phyloP scores from a whole-genome alignment of 2,329 filamentous ascomycete genomes.

The Monosporascus sp. region DNA sequence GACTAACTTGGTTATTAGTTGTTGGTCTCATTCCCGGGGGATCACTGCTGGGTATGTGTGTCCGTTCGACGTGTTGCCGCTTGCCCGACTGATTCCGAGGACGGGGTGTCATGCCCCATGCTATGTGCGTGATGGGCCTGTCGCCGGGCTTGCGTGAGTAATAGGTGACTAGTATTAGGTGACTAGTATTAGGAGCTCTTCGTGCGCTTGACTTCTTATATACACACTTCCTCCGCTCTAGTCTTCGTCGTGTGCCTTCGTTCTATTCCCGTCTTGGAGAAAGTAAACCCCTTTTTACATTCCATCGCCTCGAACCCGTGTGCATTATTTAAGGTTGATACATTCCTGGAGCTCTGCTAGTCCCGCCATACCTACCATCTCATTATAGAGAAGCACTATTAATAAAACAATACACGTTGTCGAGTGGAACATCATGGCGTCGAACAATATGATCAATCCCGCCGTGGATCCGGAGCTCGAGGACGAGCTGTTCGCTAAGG shows the following conservation, averaged over 20 bases:
- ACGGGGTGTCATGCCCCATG: neutral
- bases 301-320: neutral
- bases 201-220: neutral
- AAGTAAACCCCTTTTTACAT: neutral
- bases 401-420: conserved; percentile 8
- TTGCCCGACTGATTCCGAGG: neutral
- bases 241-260: neutral
- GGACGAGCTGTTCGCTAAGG: conserved; percentile 67
- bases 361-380: neutral
- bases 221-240: neutral
- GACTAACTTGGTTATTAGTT: too few species aligned
- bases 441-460: conserved; percentile 56
- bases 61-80: neutral
- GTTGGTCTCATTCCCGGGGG: too few species aligned
- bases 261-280: neutral
- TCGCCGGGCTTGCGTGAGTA: neutral
- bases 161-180: neutral
- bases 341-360: neutral
- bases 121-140: neutral
- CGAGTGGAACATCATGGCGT: conserved; percentile 42
- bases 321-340: too few species aligned
- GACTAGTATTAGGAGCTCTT: neutral
- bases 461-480: conserved; percentile 52
- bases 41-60: too few species aligned
- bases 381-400: conserved; percentile 1